Percentiles rank a stretch among this genome's conserved stretches.
phyloP scores from a whole-genome alignment of 2,329 filamentous ascomycete species.

The Colletotrichum lindemuthianum region DNA sequence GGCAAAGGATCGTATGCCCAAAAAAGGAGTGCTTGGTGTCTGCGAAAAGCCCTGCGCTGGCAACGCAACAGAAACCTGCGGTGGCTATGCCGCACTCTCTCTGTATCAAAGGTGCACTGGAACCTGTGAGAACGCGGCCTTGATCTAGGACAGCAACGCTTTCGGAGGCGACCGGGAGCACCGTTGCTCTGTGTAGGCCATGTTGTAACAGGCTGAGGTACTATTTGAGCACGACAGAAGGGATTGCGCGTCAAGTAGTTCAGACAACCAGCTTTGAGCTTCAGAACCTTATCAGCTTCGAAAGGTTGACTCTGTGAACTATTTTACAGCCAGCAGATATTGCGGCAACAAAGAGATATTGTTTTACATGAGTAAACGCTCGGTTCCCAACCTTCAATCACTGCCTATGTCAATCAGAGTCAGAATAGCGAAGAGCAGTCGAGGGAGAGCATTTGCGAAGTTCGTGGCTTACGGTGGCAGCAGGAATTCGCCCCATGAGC shows the following conservation, averaged over 20 bases:
- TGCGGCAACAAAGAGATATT: slow-evolving; percentile 29
- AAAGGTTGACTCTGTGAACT: slow-evolving; percentile 24
- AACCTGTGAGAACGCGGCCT: slow-evolving; percentile 40
- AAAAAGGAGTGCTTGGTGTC: slow-evolving; percentile 52
- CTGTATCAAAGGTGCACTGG: slow-evolving; percentile 49
- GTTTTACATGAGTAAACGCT: slow-evolving; percentile 31
- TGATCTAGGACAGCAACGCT: slow-evolving; percentile 23
- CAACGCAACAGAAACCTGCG: slow-evolving; percentile 30
- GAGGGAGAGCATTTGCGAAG: background rate
- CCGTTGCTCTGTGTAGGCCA: too few relatives aligned
- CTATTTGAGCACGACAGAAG: too few relatives aligned
- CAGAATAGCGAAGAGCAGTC: background rate
- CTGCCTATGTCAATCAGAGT: slow-evolving; percentile 16
- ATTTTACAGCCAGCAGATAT: slow-evolving; percentile 35
- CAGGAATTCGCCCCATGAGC: slow-evolving; percentile 73
- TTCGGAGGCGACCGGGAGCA: too few relatives aligned
- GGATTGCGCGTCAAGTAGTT: too few relatives aligned
- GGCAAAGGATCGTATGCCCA: slow-evolving; percentile 41
- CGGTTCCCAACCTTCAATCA: slow-evolving; percentile 20
- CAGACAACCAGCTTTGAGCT: too few relatives aligned
- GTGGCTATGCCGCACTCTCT: slow-evolving; percentile 44
- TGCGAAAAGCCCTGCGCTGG: slow-evolving; percentile 45
- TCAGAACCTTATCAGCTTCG: slow-evolving; percentile 21
- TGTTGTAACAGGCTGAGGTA: too few relatives aligned
- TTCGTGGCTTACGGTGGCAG: slow-evolving; percentile 66